A percentile compares a stretch with the other conserved stretches of the same genome.
Conservation (phyloP, 2,329 filamentous ascomycete species). For the Nothophoma quercina region DNA sequence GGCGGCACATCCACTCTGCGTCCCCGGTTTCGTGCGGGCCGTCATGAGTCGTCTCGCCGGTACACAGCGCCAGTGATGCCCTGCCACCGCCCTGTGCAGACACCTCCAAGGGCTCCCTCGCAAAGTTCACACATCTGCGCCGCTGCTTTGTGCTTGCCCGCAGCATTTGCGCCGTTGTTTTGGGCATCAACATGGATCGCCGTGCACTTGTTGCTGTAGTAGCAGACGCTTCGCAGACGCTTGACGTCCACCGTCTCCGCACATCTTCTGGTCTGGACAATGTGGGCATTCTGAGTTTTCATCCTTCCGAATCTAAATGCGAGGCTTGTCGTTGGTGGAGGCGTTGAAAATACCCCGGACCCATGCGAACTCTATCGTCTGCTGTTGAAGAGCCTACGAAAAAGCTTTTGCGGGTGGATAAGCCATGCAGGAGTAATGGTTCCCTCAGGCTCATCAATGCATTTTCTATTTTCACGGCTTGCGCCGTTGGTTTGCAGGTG, state of each 20-base stretch:
- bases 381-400: slow-evolving; percentile 16
- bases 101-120: slow-evolving; percentile 16
- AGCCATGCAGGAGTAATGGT: slow-evolving; percentile 37
- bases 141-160: slow-evolving; percentile 24
- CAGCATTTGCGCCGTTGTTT: slow-evolving; percentile 26
- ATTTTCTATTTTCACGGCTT: slow-evolving; percentile 5
- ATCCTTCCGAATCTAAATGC: slow-evolving; percentile 24
- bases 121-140: slow-evolving; percentile 21
- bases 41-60: slow-evolving; percentile 26
- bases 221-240: slow-evolving; percentile 15
- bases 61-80: slow-evolving; percentile 27
- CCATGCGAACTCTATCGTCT: slow-evolving; percentile 15
- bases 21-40: slow-evolving; percentile 34
- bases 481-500: slow-evolving; percentile 13
- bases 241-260: slow-evolving; percentile 14
- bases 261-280: slow-evolving; percentile 17
- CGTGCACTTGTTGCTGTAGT: slow-evolving; percentile 23
- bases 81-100: slow-evolving; percentile 18
- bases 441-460: slow-evolving; percentile 10
- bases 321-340: slow-evolving; percentile 28
- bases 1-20: slow-evolving; percentile 25
- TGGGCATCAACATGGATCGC: slow-evolving; percentile 18
- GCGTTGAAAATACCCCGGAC: slow-evolving; percentile 25
- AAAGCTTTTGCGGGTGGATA: slow-evolving; percentile 24
- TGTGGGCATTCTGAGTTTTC: slow-evolving; percentile 29